Conservation (phyloP, 2,329 filamentous ascomycete genomes). For the Neofusicoccum umdonicola region DNA sequence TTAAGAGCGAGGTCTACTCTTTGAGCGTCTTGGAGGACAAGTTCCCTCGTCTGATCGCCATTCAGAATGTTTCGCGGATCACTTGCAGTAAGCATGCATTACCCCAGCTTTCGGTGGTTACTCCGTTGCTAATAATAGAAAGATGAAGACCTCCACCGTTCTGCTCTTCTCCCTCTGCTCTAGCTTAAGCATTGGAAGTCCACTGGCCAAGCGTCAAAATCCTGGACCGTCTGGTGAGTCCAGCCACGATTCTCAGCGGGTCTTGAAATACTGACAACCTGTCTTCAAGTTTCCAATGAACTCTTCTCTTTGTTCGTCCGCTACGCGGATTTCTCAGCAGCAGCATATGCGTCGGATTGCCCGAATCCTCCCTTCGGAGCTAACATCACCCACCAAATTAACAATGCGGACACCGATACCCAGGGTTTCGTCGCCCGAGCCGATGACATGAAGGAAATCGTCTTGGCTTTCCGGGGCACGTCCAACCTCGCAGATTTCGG, state of each 20-base stretch:
- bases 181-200: not conserved
- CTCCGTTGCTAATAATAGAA: not conserved
- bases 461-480: conserved; percentile 11
- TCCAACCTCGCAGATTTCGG: conserved; percentile 6
- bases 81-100: not conserved
- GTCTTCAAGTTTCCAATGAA: not conserved
- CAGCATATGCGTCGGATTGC: conserved; percentile 10
- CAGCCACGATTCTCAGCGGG: not conserved
- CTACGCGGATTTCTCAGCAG: conserved; percentile 10
- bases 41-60: too few relatives aligned
- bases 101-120: too few relatives aligned
- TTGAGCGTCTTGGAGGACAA: not conserved
- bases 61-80: not conserved
- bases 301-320: not conserved
- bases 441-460: not conserved
- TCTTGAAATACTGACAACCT: not conserved
- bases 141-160: not conserved
- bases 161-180: not conserved
- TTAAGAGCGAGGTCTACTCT: not conserved
- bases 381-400: not conserved
- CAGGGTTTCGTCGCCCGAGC: conserved; percentile 7
- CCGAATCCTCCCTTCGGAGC: conserved; percentile 5
- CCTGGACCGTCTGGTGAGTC: not conserved
- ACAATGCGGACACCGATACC: conserved; percentile 4
- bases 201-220: not conserved